Evolutionary conservation across 2,329 filamentous ascomycete species (phyloP).

Genomic region (Colletotrichum sidae): DNA sequence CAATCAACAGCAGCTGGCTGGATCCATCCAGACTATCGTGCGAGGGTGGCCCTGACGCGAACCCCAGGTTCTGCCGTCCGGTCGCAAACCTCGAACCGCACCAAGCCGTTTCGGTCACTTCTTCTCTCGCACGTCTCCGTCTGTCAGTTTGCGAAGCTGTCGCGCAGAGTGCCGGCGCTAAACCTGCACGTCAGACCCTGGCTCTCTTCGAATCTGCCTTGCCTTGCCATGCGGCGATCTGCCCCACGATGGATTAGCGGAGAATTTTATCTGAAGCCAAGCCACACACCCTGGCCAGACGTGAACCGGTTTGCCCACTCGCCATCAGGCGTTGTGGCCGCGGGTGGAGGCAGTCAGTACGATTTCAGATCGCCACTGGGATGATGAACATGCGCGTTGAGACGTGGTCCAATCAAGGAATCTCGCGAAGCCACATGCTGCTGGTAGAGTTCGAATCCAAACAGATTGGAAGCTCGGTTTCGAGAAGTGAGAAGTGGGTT

Average conservation of each 20-base stretch:
- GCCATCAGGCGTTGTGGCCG: not conserved
- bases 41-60: slow-evolving; percentile 3
- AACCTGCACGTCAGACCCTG: too few species aligned
- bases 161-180: not conserved
- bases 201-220: not conserved
- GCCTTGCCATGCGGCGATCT: slow-evolving; percentile 28
- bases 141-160: not conserved
- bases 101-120: slow-evolving; percentile 13
- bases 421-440: not conserved
- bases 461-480: slow-evolving; percentile 26
- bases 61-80: not conserved
- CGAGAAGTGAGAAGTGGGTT: not conserved
- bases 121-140: too few species aligned
- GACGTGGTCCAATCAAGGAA: slow-evolving; percentile 13
- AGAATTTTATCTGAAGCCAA: slow-evolving; percentile 31
- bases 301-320: slow-evolving; percentile 11
- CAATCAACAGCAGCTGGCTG: slow-evolving; percentile 1
- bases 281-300: slow-evolving; percentile 20
- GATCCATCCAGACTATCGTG: slow-evolving; percentile 4
- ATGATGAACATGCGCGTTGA: slow-evolving; percentile 12
- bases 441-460: slow-evolving; percentile 15
- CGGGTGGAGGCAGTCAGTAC: not conserved
- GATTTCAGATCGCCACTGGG: slow-evolving; percentile 23
- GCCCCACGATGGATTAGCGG: slow-evolving; percentile 18
- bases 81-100: slow-evolving; percentile 4